Base-by-base conservation (phyloP, 805 yeast species). In the Sungouiozyma ichnusensis region DNA sequence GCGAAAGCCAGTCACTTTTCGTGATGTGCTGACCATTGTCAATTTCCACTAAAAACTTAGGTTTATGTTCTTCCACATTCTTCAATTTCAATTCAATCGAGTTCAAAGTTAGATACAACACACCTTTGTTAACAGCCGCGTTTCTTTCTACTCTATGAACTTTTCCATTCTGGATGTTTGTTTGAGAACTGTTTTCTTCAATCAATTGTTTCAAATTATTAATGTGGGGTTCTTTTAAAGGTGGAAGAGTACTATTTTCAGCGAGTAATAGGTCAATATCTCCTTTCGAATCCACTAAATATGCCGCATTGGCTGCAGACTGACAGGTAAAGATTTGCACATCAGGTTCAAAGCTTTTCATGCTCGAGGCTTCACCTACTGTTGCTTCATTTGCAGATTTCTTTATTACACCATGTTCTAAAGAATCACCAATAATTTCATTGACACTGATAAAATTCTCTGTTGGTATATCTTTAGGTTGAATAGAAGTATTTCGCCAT, bases 11-110 rank as follows among this genome's bases (percentile, higher is more conserved):
- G 7, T 78, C 73, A 0, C 95, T 85, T 32, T 78, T 73, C 38
- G 85, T 73, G 44, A 85, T 74, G 55, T 87, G 94, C 33, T 77
- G 76, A 4, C 95, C 94, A 57, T 87, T 87, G 57, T 87, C 96
- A 40, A 66, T 53, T 4, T 76, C 72, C 16, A 78, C 49, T 40
- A 72, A 68, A 55, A 76, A 71, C 42, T 68, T 65, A 1, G 76
- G 79, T 16, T 71, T 61, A 38, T 71, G 72, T 6, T 59, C 57
- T 16, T 50, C 52, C 24, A 74, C 48, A 16, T 72, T 76, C 1
- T 79, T 73, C 33, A 79, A 55, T n/a, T 59, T 57, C 18, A 79
- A 50, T 24, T 67, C 68, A 42, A 77, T 56, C 1, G 71, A 71
- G 39, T 71, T 62, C 13, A 79, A 61, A 36, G 73, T 60, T 34